Base-by-base conservation (phyloP, 148 eudicot species). In the Rhododendron mucronatum region DNA sequence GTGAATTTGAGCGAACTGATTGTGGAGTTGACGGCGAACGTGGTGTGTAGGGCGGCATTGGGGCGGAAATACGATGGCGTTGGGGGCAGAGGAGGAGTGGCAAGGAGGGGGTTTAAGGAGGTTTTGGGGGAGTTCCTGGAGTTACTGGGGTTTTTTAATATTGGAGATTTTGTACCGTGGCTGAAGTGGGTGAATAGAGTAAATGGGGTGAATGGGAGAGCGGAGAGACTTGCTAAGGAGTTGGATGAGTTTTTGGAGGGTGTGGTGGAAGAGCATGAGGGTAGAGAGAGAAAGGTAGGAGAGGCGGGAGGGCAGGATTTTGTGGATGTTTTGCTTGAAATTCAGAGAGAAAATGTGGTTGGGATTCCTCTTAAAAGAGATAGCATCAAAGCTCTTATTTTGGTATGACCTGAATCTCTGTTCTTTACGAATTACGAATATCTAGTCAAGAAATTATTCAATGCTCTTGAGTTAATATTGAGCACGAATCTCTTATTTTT, bases 1-100 rank as follows among this genome's bases (percentile, higher is more conserved):
- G 81, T 78, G 30, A 85, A 92, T 78, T 73, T 93, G 84, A 92
- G 91, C 28, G 89, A 93, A 1, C 7, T 89, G 84, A 12, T 69
- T 4, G 35, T 11, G 75, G 75, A 26, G 37, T 69, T 69, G 75
- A 28, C 75, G 16, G 75, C 7, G 75, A 18, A 69, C 16, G 75
- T 69, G 35, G 75, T 69, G 35, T 69, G 75, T 67, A 67, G 37
- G 75, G 75, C 1, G 75, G 75, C 37, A 0, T 10, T 69, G 11
- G 75, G 37, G 75, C 16, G 7, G 75, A 69, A 28, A 69, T 13
- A 69, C 2, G 7, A 18, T 2, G 7, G 75, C 15, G 37, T 3
- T 3, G 0, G 3, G 5, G 33, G 73, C 4, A 0, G 5, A 65
- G 73, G n/a, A 11, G 33, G 15, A n/a, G 73, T 0, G 1, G 35